Base-by-base conservation (phyloP, 495 filamentous ascomycete genomes). In the Xylaria palmicola region DNA sequence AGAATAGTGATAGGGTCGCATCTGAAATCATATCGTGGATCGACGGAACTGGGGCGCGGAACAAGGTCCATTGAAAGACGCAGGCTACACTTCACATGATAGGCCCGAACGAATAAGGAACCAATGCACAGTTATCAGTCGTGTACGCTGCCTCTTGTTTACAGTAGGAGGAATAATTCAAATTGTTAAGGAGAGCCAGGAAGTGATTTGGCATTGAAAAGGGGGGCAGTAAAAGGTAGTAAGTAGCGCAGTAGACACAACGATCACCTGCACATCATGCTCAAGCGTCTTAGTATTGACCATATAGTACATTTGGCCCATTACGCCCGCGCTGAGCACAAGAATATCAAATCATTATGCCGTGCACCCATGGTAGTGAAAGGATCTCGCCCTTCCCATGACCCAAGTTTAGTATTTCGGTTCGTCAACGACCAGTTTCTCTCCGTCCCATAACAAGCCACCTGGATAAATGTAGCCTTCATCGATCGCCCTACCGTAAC, bases 1-100 rank as follows among this genome's bases (percentile, higher is more conserved):
- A 78, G 74, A 88, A 87, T 54, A 86, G 77, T 62, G 71, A 80
- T 49, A 64, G 72, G 4, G 75, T 85, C 54, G 82, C 81, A 2
- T 66, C 52, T 8, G 54, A 71, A 24, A 48, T 85, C 15, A 65
- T 75, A 44, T 56, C 61, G 34, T 82, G 79, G 79, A 76, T 83
- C 15, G 56, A 63, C n/a, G 37, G 56, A 27, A 27, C 34, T 39
- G 32, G 30, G 2, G 12, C 50, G 32, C 32, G 10, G 32, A 34
- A n/a, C n/a, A n/a, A n/a, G n/a, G n/a, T n/a, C n/a, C n/a, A n/a
- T 13, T 13, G 24, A 8, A 29, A 17, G 26, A 48, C 26, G 26
- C 45, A n/a, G 13, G 45, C 13, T 48, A n/a, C n/a, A n/a, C n/a
- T n/a, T n/a, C n/a, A n/a, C n/a, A n/a, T n/a, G n/a, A n/a, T n/a